phyloP scores from a whole-genome alignment of 2,329 filamentous ascomycete genomes.

The Shiraia sp. region DNA sequence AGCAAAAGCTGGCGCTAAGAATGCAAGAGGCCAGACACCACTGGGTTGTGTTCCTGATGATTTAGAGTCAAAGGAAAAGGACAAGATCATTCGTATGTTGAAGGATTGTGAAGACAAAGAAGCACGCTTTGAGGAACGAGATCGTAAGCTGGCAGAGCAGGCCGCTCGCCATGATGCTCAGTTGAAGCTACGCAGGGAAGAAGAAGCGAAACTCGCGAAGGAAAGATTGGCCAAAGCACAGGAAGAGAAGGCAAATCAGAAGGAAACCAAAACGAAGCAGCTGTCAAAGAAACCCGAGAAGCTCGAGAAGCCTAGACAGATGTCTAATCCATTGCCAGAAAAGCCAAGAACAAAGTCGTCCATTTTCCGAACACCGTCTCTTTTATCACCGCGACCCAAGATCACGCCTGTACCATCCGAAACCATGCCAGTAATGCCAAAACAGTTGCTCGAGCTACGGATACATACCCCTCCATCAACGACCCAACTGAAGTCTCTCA shows the following conservation, averaged over 20 bases:
- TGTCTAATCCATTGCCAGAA: conserved; percentile 2
- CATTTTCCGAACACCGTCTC: conserved; percentile 12
- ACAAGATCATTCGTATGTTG: conserved; percentile 23
- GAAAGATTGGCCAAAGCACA: not conserved
- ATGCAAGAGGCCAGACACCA: conserved; percentile 21
- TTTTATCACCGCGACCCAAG: conserved; percentile 10
- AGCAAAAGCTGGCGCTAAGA: conserved; percentile 18
- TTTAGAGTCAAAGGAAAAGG: conserved; percentile 18
- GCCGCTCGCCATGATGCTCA: conserved; percentile 8
- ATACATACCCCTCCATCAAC: conserved; percentile 10
- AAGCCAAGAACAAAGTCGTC: conserved; percentile 4
- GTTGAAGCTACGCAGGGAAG: conserved; percentile 8
- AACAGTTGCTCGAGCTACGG: conserved; percentile 20
- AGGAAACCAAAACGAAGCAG: conserved; percentile 1
- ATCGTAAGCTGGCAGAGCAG: conserved; percentile 7
- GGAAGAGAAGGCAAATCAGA: conserved; percentile 2
- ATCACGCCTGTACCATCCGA: not conserved
- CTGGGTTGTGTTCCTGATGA: conserved; percentile 15
- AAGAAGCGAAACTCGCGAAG: conserved; percentile 9
- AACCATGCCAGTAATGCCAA: conserved; percentile 3
- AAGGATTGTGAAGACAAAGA: conserved; percentile 23
- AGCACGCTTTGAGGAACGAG: conserved; percentile 7
- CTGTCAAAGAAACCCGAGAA: conserved; percentile 1
- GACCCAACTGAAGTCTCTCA: not conserved
- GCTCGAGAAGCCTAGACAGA: conserved; percentile 1